Conservation (phyloP, 495 filamentous ascomycete genomes). For the Lasiosphaeria hispida region DNA sequence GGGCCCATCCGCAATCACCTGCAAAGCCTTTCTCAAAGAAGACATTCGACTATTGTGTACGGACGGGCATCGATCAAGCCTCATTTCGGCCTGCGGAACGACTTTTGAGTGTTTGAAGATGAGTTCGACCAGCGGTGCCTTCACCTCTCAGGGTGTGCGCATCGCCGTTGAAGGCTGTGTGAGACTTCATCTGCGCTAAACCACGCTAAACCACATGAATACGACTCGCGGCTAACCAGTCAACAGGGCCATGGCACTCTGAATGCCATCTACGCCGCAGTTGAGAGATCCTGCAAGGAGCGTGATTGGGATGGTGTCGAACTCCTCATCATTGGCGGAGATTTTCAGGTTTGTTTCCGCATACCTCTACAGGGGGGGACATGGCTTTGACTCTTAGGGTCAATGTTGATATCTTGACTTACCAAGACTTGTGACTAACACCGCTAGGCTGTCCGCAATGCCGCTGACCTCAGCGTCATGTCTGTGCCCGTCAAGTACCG, state of each 20-base stretch:
- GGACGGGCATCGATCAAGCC: no score
- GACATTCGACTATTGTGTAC: no score
- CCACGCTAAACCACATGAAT: constrained; percentile 1
- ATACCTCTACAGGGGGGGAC: neutral
- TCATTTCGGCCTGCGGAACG: no score
- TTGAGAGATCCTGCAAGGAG: constrained; percentile 57
- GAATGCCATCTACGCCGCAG: constrained; percentile 80
- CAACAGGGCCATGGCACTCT: constrained; percentile 83
- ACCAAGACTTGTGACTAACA: constrained; percentile 22
- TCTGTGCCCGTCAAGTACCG: constrained; percentile 82
- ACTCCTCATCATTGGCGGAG: constrained; percentile 82
- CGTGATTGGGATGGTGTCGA: constrained; percentile 77
- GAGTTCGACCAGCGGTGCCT: constrained; percentile 8
- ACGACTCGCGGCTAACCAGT: constrained; percentile 21
- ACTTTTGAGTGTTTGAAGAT: neutral
- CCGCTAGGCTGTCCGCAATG: constrained; percentile 75
- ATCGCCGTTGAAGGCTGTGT: constrained; percentile 79
- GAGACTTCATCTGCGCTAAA: constrained; percentile 30
- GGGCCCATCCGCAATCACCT: no score
- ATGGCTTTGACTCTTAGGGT: neutral
- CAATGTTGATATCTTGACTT: no score
- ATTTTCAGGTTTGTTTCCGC: constrained; percentile 68
- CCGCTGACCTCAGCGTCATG: constrained; percentile 80
- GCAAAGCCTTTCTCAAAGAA: no score
- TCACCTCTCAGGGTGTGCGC: constrained; percentile 41